A percentile compares a stretch with the other conserved stretches of the same genome.
phyloP scores from a whole-genome alignment of 73 alveolate genomes.

The Paramecium primaurelia region DNA sequence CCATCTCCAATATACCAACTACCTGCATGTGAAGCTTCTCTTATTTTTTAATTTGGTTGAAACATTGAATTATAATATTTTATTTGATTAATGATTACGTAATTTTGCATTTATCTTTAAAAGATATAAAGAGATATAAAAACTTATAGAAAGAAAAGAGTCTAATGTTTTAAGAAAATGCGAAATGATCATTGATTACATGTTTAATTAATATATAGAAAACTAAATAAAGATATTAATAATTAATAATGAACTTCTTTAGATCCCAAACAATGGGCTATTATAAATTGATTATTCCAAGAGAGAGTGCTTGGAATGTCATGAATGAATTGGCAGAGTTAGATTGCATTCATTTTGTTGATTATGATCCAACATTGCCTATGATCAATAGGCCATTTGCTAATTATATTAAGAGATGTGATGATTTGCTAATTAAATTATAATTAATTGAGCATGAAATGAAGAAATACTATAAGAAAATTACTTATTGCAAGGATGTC shows the following conservation, averaged over 20 bases:
- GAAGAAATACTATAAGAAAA: not conserved
- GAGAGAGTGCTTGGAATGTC: slow-evolving; percentile 90
- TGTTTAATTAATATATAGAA: not conserved
- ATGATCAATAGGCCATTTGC: slow-evolving; percentile 81
- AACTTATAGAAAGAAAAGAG: not conserved
- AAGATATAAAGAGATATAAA: not conserved
- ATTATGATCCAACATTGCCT: slow-evolving; percentile 81
- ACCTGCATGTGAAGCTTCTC: slow-evolving; percentile 92
- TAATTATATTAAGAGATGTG: slow-evolving; percentile 69
- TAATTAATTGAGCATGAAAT: not conserved
- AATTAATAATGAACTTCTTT: slow-evolving; percentile 67
- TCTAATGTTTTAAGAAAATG: not conserved
- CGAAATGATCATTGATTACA: not conserved
- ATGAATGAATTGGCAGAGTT: slow-evolving; percentile 90
- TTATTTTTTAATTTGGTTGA: not conserved
- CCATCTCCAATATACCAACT: slow-evolving; percentile 88
- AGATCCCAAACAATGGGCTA: slow-evolving; percentile 92
- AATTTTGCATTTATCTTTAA: not conserved
- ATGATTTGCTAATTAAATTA: slow-evolving; percentile 56
- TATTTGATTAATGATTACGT: not conserved
- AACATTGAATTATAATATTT: not conserved
- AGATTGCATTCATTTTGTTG: slow-evolving; percentile 90
- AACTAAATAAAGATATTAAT: not conserved
- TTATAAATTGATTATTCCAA: slow-evolving; percentile 82
- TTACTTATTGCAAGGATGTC: slow-evolving; percentile 19